phyloP scores from a whole-genome alignment of 78 protist genomes.

The Protostelium mycophagum region DNA sequence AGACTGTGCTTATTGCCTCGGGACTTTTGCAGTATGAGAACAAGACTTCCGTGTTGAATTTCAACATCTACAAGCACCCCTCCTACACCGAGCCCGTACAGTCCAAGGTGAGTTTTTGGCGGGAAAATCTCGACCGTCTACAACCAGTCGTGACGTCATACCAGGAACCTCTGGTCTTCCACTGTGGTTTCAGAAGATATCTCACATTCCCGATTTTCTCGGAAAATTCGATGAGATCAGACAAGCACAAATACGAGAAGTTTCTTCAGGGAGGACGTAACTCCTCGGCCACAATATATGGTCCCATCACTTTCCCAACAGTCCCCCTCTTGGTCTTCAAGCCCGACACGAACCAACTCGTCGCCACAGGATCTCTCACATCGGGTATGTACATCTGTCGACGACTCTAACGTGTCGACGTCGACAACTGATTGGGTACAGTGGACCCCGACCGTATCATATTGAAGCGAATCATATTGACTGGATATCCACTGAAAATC shows the following conservation, averaged over 20 bases:
- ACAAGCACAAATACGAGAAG: conserved; percentile 75
- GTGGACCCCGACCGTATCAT: conserved; percentile 89
- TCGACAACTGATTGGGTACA: not conserved
- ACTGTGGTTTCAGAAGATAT: conserved; percentile 65
- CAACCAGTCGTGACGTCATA: not conserved
- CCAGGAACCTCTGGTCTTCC: conserved; percentile 38
- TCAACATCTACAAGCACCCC: conserved; percentile 45
- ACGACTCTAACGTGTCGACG: conserved; percentile 42
- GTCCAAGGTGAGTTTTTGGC: conserved; percentile 55
- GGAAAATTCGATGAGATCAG: conserved; percentile 34
- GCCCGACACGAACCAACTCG: conserved; percentile 3
- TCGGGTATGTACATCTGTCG: not conserved
- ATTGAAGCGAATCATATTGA: conserved; percentile 84
- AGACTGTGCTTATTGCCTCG: conserved; percentile 24
- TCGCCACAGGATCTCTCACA: conserved; percentile 75
- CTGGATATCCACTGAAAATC: conserved; percentile 89
- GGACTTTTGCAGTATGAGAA: conserved; percentile 87
- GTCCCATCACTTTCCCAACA: conserved; percentile 78
- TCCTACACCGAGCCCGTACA: conserved; percentile 51
- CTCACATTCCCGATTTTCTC: conserved; percentile 71
- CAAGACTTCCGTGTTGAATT: conserved; percentile 84
- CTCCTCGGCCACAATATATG: conserved; percentile 72
- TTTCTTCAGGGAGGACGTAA: conserved; percentile 64
- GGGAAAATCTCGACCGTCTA: not conserved
- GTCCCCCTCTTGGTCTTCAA: conserved; percentile 71